Evolutionary conservation across 1,284 basidiomycete species (phyloP).

Genomic region (Peniophora sp.): DNA sequence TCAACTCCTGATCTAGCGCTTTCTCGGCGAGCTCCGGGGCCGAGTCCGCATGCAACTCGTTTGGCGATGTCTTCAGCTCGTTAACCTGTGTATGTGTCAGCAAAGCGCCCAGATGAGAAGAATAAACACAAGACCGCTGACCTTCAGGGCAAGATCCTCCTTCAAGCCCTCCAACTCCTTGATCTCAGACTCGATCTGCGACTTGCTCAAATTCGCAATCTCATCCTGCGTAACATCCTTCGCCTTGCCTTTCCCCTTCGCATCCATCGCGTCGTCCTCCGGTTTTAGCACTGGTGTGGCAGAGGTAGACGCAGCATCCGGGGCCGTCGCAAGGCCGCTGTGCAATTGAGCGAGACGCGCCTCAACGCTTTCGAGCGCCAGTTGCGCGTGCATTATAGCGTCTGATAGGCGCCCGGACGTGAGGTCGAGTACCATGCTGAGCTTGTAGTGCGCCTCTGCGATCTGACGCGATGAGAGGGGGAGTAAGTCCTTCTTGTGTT

Average conservation of each 20-base stretch:
- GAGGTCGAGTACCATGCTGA: conserved; percentile 84
- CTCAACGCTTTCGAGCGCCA: conserved; percentile 70
- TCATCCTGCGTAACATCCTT: conserved; percentile 30
- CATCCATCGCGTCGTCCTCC: conserved; percentile 25
- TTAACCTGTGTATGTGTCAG: conserved; percentile 53
- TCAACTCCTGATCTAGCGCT: conserved; percentile 62
- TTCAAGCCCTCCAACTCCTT: conserved; percentile 72
- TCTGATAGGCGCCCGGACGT: conserved; percentile 74
- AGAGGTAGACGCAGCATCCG: conserved; percentile 5
- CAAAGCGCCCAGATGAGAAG: not conserved
- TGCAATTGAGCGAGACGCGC: conserved; percentile 59
- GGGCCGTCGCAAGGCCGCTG: conserved; percentile 34
- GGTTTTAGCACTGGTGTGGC: conserved; percentile 6
- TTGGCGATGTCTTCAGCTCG: conserved; percentile 75
- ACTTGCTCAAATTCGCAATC: conserved; percentile 52
- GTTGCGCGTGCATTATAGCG: conserved; percentile 72
- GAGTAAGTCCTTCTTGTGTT: conserved; percentile 63
- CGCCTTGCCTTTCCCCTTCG: conserved; percentile 64
- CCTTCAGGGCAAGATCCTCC: conserved; percentile 79
- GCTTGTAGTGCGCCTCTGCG: conserved; percentile 85
- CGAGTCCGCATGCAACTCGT: conserved; percentile 38
- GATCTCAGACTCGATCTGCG: conserved; percentile 67
- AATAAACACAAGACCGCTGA: conserved; percentile 18
- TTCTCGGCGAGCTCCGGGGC: conserved; percentile 61
- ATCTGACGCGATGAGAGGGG: conserved; percentile 78